A percentile compares a stretch with the other conserved stretches of the same genome.
phyloP scores from a whole-genome alignment of 495 filamentous ascomycete genomes.

The Letharia columbiana region DNA sequence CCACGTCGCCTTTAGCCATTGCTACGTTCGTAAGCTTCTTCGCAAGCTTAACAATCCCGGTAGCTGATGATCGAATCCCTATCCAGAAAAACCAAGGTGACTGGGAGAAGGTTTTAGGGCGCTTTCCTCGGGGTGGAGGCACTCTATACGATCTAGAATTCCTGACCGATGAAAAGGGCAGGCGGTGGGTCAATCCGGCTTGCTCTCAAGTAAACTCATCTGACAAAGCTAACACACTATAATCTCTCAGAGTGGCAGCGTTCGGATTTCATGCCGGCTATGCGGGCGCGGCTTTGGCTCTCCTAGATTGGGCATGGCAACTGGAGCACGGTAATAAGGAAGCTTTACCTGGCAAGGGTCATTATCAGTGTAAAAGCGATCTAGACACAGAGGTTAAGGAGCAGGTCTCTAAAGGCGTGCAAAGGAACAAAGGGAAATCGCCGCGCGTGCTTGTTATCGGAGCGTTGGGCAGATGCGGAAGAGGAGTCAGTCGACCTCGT shows the following conservation, averaged over 20 bases:
- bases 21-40: conserved; percentile 39
- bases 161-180: conserved; percentile 65
- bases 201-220: neutral
- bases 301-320: conserved; percentile 88
- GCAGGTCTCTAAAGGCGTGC: conserved; percentile 46
- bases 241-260: conserved; percentile 7
- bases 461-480: conserved; percentile 75
- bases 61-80: neutral
- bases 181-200: conserved; percentile 53
- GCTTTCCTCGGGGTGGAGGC: conserved; percentile 76
- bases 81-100: conserved; percentile 66
- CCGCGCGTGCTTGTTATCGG: conserved; percentile 54
- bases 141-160: conserved; percentile 88
- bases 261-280: conserved; percentile 12
- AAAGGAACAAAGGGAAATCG: conserved; percentile 42
- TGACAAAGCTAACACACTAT: conserved; percentile 1
- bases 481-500: conserved; percentile 41
- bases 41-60: neutral
- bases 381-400: conserved; percentile 67
- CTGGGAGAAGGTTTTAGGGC: conserved; percentile 72
- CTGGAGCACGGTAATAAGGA: conserved; percentile 55
- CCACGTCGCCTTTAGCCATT: conserved; percentile 55
- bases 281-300: conserved; percentile 56
- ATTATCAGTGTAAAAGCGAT: conserved; percentile 68
- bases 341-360: conserved; percentile 57